Evolutionary conservation across 1,139 yeast genomes (phyloP).

Genomic region (Nakaseomyces bracarensis): DNA sequence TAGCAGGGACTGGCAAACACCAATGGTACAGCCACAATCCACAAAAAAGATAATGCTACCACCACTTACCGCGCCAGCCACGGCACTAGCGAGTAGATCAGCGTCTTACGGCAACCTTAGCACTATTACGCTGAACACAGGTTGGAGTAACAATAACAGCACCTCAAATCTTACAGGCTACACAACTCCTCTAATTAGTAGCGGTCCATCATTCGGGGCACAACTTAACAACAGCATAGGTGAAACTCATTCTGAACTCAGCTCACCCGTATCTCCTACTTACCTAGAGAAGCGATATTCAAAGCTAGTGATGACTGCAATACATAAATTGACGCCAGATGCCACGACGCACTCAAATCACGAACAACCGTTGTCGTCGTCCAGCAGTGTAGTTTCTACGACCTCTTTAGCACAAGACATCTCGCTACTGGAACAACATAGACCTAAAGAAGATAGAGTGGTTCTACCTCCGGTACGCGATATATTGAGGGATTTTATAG

Average conservation of each 20-base stretch:
- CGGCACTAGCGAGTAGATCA: conserved; percentile 1
- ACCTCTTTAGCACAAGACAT: background rate
- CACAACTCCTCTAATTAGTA: background rate
- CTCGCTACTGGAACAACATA: background rate
- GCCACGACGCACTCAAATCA: background rate
- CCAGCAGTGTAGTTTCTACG: background rate
- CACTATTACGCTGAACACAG: conserved; percentile 1
- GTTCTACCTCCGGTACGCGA: background rate
- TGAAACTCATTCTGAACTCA: background rate
- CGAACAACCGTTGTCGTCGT: background rate
- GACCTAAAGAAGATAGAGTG: background rate
- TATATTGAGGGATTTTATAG: background rate
- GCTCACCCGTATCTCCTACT: conserved; percentile 1
- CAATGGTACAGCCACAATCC: background rate
- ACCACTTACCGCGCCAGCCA: conserved; percentile 17
- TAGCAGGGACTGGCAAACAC: background rate
- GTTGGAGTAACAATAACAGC: background rate
- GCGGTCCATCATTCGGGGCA: background rate
- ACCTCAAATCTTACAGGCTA: background rate
- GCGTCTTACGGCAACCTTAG: background rate
- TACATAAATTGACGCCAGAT: background rate
- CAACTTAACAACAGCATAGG: background rate
- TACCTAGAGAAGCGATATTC: conserved; percentile 1
- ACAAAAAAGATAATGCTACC: background rate
- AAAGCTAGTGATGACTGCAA: background rate